Evolutionary conservation across 2,329 filamentous ascomycete genomes (phyloP).

Genomic region (Diaporthe sp.): DNA sequence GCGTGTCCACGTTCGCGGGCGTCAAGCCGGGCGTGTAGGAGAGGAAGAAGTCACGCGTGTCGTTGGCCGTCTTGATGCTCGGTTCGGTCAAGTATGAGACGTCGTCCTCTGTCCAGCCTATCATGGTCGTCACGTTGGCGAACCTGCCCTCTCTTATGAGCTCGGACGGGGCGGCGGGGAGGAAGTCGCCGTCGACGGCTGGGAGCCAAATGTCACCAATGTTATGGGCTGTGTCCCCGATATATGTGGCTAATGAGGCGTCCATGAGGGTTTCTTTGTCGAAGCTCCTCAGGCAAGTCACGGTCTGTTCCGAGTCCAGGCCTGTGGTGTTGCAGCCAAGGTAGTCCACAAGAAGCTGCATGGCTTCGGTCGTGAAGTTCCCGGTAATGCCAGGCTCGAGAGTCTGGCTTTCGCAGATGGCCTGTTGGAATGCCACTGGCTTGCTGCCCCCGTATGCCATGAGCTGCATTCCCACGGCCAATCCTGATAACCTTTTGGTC

Average conservation of each 20-base stretch:
- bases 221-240: slow-evolving; percentile 58
- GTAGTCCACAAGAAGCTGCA: slow-evolving; percentile 56
- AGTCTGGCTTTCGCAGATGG: slow-evolving; percentile 61
- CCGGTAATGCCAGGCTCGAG: slow-evolving; percentile 65
- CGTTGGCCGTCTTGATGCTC: slow-evolving; percentile 53
- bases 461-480: slow-evolving; percentile 61
- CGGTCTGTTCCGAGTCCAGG: slow-evolving; percentile 57
- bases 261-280: slow-evolving; percentile 58
- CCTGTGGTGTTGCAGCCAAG: slow-evolving; percentile 58
- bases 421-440: slow-evolving; percentile 59
- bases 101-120: slow-evolving; percentile 61
- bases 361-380: slow-evolving; percentile 62
- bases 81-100: slow-evolving; percentile 57
- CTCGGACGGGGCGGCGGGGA: slow-evolving; percentile 59
- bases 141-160: slow-evolving; percentile 57
- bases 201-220: slow-evolving; percentile 66
- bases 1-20: slow-evolving; percentile 50
- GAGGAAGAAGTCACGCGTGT: slow-evolving; percentile 56
- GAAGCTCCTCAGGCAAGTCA: slow-evolving; percentile 61
- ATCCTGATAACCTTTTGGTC: slow-evolving; percentile 46
- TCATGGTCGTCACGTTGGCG: slow-evolving; percentile 56
- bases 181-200: slow-evolving; percentile 62
- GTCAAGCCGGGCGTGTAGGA: slow-evolving; percentile 55
- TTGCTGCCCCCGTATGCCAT: slow-evolving; percentile 61
- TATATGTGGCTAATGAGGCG: slow-evolving; percentile 58